Conservation (phyloP, 148 eudicot genomes). For the Tetragonia tetragonoides region DNA sequence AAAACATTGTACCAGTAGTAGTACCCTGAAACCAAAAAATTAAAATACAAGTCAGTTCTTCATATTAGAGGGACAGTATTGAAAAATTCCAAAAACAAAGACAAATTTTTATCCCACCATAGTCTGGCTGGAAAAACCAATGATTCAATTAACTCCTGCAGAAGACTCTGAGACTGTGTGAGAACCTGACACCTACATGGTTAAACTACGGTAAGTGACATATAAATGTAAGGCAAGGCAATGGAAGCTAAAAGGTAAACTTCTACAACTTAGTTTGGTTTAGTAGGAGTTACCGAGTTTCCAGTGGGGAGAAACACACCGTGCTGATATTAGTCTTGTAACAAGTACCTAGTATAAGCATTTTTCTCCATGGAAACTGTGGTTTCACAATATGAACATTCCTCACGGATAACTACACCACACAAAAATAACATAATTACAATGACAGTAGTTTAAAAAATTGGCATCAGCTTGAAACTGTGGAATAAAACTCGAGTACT, state of each 20-base stretch:
- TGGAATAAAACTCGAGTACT: slow-evolving; percentile 28
- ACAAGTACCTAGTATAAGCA: slow-evolving; percentile 82
- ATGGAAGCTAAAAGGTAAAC: background rate
- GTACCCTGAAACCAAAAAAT: slow-evolving; percentile 56
- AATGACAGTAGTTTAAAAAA: background rate
- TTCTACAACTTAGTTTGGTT: slow-evolving; percentile 7
- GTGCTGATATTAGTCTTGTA: slow-evolving; percentile 58
- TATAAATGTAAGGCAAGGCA: background rate
- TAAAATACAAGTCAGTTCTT: slow-evolving; percentile 9
- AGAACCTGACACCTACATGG: slow-evolving; percentile 50
- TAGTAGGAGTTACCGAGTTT: slow-evolving; percentile 51
- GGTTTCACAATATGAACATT: slow-evolving; percentile 80
- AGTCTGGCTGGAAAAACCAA: slow-evolving; percentile 64
- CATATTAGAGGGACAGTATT: slow-evolving; percentile 1
- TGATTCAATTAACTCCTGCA: slow-evolving; percentile 58
- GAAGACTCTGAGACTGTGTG: slow-evolving; percentile 53
- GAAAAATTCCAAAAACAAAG: background rate
- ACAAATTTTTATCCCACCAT: slow-evolving; percentile 48
- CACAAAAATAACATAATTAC: slow-evolving; percentile 6
- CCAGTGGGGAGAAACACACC: slow-evolving; percentile 72
- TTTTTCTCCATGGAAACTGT: slow-evolving; percentile 65
- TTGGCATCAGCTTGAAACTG: background rate
- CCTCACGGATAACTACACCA: slow-evolving; percentile 50
- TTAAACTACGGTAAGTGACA: slow-evolving; percentile 17
- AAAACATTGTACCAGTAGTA: slow-evolving; percentile 65